These are phyloP conservation scores for Rhodosporidiobolus sp. DNA, from an alignment of 768 basidiomycete species.

Conservation along the genomic window DNA sequence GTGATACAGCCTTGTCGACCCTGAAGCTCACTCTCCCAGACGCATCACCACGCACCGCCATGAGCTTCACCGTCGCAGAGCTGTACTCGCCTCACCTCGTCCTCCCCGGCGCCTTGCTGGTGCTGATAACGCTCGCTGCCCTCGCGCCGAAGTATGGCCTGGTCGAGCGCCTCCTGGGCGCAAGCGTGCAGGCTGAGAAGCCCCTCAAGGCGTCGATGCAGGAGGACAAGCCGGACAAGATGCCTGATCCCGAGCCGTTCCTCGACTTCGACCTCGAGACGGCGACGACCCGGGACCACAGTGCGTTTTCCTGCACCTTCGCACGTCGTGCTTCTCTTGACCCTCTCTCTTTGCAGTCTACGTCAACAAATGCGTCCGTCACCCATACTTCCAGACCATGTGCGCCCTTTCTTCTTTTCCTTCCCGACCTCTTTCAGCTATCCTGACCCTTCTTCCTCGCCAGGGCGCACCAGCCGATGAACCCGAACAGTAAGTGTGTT, in stretches of 20 bases:
- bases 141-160: not conserved
- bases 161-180: not conserved
- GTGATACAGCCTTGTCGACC: too few relatives aligned
- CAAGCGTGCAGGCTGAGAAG: too few relatives aligned
- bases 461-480: conserved; percentile 51
- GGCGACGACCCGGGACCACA: conserved; percentile 40
- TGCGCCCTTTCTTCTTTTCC: not conserved
- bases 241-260: conserved; percentile 37
- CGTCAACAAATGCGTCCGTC: conserved; percentile 41
- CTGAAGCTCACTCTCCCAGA: too few relatives aligned
- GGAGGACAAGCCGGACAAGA: not conserved
- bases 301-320: not conserved
- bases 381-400: conserved; percentile 43
- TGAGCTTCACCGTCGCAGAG: not conserved
- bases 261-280: conserved; percentile 38
- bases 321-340: not conserved
- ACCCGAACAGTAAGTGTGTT: conserved; percentile 42
- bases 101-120: not conserved
- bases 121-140: not conserved
- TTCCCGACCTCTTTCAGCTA: too few relatives aligned
- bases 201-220: not conserved
- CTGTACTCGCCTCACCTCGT: not conserved
- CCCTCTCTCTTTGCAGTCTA: conserved; percentile 15
- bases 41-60: too few relatives aligned
- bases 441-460: not conserved